These are phyloP conservation scores for Linanthus parryae DNA, from an alignment of 148 eudicot genomes.

Conservation along the genomic window DNA sequence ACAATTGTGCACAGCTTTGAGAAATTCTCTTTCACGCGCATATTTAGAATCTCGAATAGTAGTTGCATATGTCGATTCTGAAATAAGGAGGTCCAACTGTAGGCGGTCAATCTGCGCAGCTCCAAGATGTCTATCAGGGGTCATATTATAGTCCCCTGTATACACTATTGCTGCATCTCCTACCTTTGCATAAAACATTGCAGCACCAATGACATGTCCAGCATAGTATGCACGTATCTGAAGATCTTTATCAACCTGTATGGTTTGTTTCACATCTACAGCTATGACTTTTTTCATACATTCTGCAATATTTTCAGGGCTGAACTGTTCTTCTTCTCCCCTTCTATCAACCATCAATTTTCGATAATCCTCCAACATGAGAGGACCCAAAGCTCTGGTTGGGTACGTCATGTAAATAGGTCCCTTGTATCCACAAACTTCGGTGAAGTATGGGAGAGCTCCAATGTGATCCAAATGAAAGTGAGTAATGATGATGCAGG, in stretches of 20 bases:
- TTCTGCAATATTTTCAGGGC: constrained; percentile 50
- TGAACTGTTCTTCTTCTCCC: constrained; percentile 86
- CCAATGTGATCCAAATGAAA: constrained; percentile 91
- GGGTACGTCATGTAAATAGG: constrained; percentile 99
- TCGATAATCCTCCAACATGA: constrained; percentile 89
- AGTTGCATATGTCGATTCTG: constrained; percentile 97
- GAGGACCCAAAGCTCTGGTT: constrained; percentile 84
- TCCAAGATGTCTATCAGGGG: constrained; percentile 96
- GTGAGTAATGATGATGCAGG: constrained; percentile 81
- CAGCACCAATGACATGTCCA: constrained; percentile 98
- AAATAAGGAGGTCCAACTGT: constrained; percentile 78
- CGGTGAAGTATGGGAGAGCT: constrained; percentile 91
- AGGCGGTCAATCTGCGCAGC: constrained; percentile 91
- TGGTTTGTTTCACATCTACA: constrained; percentile 85
- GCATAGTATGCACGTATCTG: constrained; percentile 97
- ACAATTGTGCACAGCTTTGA: constrained; percentile 90
- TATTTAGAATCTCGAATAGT: constrained; percentile 82
- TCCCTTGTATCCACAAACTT: constrained; percentile 89
- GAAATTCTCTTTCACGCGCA: constrained; percentile 92
- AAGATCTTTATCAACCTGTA: constrained; percentile 82
- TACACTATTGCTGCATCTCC: constrained; percentile 78
- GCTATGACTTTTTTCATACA: constrained; percentile 86
- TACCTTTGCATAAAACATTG: constrained; percentile 90
- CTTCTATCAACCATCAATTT: constrained; percentile 84
- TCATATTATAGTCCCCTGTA: constrained; percentile 96